These are phyloP conservation scores for Rhizopogon vulgaris DNA, from an alignment of 768 basidiomycete species.

Conservation along the genomic window DNA sequence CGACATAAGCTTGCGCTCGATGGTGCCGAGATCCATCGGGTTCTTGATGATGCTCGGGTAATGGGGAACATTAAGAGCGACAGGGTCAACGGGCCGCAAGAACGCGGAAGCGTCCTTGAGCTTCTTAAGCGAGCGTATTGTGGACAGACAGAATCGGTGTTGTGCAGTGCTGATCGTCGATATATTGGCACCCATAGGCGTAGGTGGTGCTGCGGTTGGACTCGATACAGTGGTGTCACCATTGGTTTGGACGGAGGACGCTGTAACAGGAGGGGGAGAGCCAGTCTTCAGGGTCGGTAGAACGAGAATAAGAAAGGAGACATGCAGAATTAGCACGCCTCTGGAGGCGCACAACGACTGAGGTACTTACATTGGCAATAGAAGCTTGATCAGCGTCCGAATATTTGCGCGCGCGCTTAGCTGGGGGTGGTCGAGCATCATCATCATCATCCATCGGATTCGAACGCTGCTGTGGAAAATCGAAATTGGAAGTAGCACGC, in stretches of 20 bases:
- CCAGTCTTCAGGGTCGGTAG: constrained; percentile 51
- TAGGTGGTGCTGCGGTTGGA: constrained; percentile 8
- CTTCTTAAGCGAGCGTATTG: constrained; percentile 80
- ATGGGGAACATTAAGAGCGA: constrained; percentile 80
- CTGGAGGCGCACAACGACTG: constrained; percentile 42
- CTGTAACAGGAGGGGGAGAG: constrained; percentile 66
- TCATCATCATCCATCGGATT: constrained; percentile 30
- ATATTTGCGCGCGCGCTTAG: constrained; percentile 72
- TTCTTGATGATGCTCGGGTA: constrained; percentile 81
- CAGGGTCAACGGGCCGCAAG: constrained; percentile 80
- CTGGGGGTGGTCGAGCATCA: constrained; percentile 67
- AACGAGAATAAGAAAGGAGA: constrained; percentile 12
- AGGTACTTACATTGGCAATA: constrained; percentile 59
- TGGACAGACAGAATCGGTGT: constrained; percentile 72
- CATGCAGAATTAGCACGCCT: constrained; percentile 46
- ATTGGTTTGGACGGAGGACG: constrained; percentile 26
- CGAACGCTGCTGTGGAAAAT: constrained; percentile 23
- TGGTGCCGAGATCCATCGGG: constrained; percentile 92
- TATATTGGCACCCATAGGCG: constrained; percentile 3
- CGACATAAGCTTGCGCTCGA: constrained; percentile 79
- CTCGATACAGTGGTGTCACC: constrained; percentile 14
- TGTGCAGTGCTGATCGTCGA: constrained; percentile 60
- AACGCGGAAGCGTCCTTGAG: constrained; percentile 80
- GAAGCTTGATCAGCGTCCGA: constrained; percentile 76
- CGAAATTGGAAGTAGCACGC: constrained; percentile 26